Base-by-base conservation (phyloP, 352 stramenopile species). In the Peronosclerospora sorghi region DNA sequence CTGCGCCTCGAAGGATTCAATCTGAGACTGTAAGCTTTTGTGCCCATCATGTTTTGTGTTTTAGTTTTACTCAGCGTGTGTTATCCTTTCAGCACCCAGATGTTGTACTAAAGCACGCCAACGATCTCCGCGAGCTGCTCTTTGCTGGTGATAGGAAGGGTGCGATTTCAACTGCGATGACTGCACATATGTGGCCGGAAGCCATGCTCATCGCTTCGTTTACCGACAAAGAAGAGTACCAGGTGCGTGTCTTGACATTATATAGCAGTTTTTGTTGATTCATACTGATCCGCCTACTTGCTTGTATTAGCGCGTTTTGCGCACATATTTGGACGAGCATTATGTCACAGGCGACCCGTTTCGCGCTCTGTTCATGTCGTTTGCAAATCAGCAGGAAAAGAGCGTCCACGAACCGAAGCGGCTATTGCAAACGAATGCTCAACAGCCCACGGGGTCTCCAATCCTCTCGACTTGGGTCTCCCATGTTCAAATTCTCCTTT, bases 151-250 rank as follows among this genome's bases (percentile, higher is more conserved):
- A 94, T 34, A 73, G 81, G 4, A 86, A 85, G 56, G 66, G 52
- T 6, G 76, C 81, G 2, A 70, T 91, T 19, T 77, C 83, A 40
- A 47, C 72, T n/a, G 76, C 81, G n/a, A 84, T 87, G 26, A 54
- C 66, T 20, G 68, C 75, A 8, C 71, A 91, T 27, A 84, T 94
- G 73, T 94, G 81, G 81, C 72, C 81, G 0, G 76, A 94, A 55
- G 81, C 81, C 1, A 89, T 94, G 65, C 59, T 94, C 1, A 85
- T 94, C 32, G 78, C 72, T 20, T 89, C 76, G 5, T 88, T 87
- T 51, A 87, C 77, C 0, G 77, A 84, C 50, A 86, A 86, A 19
- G 78, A 89, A 30, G 72, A 87, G 47, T 94, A 91, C 62, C 87
- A 76, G 57, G 70, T 74, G 44, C 34, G 48, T 50, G 36, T 20